Conservation (phyloP, 2,329 filamentous ascomycete genomes). For the Ophiostoma australiae region DNA sequence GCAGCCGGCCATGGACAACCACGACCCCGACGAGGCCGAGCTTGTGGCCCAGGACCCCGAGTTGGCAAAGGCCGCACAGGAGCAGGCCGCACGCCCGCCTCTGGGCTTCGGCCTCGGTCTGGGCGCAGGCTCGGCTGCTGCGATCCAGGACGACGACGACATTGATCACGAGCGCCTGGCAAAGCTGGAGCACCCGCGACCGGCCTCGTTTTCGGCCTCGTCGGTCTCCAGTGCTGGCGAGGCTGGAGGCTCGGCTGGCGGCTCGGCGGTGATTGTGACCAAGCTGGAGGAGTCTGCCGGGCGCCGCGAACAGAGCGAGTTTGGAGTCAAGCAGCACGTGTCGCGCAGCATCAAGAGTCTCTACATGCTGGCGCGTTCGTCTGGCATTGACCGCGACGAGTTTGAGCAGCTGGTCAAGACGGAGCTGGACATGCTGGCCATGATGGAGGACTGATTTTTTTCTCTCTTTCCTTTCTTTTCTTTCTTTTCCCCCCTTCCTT, state of each 20-base stretch:
- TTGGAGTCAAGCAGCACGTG: constrained; percentile 74
- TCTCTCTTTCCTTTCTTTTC: background rate
- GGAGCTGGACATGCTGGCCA: constrained; percentile 64
- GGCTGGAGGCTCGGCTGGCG: constrained; percentile 47
- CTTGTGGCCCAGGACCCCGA: constrained; percentile 35
- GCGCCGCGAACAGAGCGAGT: constrained; percentile 59
- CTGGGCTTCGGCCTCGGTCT: background rate
- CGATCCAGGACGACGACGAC: constrained; percentile 32
- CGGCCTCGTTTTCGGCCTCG: constrained; percentile 45
- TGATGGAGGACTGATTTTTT: constrained; percentile 55
- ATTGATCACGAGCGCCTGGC: constrained; percentile 39
- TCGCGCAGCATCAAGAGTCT: constrained; percentile 72
- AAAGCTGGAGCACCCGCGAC: constrained; percentile 51
- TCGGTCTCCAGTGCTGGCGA: constrained; percentile 47
- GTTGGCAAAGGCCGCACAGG: constrained; percentile 29
- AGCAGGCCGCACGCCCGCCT: constrained; percentile 25
- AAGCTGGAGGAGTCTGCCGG: constrained; percentile 54
- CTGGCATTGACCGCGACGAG: constrained; percentile 68
- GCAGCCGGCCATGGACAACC: constrained; percentile 73
- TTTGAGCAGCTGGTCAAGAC: constrained; percentile 67
- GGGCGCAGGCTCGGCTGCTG: background rate
- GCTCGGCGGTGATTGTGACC: constrained; percentile 53
- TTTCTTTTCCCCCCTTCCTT: background rate
- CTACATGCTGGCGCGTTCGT: constrained; percentile 63
- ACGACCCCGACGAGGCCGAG: constrained; percentile 66